Evolutionary conservation across 1,284 basidiomycete species (phyloP).

Genomic region (Ceratobasidium theobromae): DNA sequence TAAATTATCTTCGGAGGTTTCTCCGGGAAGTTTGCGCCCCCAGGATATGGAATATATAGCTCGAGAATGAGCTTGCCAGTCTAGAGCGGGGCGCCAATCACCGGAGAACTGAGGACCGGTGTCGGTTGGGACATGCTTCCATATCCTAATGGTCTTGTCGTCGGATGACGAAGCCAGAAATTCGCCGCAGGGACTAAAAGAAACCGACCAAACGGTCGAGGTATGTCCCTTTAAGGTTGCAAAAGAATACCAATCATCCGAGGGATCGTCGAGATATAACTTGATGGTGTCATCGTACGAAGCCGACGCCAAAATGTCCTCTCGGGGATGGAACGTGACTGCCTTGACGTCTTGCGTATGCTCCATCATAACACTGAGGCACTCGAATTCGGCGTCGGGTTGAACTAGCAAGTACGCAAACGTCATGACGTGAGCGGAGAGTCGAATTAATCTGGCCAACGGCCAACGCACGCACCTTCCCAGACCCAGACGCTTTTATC

Average conservation of each 20-base stretch:
- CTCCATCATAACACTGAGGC: slow-evolving; percentile 94
- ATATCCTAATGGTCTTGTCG: slow-evolving; percentile 72
- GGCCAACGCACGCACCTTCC: slow-evolving; percentile 68
- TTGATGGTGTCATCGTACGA: slow-evolving; percentile 98
- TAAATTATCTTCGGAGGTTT: slow-evolving; percentile 39
- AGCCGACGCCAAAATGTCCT: slow-evolving; percentile 96
- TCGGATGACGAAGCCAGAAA: slow-evolving; percentile 85
- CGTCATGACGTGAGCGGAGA: too few species aligned
- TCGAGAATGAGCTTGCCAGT: slow-evolving; percentile 43
- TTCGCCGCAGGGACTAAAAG: slow-evolving; percentile 74
- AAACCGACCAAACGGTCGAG: slow-evolving; percentile 91
- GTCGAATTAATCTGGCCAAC: too few species aligned
- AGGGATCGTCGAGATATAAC: slow-evolving; percentile 90
- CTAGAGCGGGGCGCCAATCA: slow-evolving; percentile 49
- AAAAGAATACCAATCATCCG: slow-evolving; percentile 93
- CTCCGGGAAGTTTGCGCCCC: slow-evolving; percentile 42
- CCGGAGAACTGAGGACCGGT: background rate
- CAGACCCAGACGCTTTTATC: slow-evolving; percentile 99
- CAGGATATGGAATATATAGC: slow-evolving; percentile 82
- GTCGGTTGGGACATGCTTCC: slow-evolving; percentile 52
- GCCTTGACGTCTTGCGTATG: slow-evolving; percentile 97
- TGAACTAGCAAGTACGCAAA: slow-evolving; percentile 57
- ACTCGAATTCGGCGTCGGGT: slow-evolving; percentile 93
- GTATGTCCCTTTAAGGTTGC: slow-evolving; percentile 77
- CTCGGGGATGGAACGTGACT: slow-evolving; percentile 91